Percentiles rank a stretch among this genome's conserved stretches.
phyloP scores from a whole-genome alignment of 75 land plant genomes.

The Sequoia sempervirens region DNA sequence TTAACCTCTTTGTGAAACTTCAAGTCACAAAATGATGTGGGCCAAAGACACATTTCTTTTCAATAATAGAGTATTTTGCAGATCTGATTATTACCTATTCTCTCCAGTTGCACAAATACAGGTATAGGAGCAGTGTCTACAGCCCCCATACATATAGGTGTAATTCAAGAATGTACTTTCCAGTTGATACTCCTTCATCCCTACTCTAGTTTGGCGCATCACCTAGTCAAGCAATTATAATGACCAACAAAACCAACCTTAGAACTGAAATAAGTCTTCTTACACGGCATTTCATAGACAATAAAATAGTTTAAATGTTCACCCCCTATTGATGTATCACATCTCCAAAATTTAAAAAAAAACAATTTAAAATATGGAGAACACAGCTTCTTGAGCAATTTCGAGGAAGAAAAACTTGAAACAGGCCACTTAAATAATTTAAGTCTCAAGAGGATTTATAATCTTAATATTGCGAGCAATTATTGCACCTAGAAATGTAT shows the following conservation, averaged over 20 bases:
- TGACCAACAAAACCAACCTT: neutral
- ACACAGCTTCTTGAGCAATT: neutral
- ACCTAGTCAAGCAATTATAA: slow-evolving; percentile 41
- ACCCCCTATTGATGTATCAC: neutral
- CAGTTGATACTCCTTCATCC: slow-evolving; percentile 90
- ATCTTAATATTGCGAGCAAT: neutral
- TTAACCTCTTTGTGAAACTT: neutral
- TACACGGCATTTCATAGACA: neutral
- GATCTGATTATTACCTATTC: slow-evolving; percentile 46
- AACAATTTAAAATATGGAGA: neutral
- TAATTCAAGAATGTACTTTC: slow-evolving; percentile 86
- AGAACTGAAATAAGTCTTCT: neutral
- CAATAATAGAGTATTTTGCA: neutral
- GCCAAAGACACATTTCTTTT: neutral
- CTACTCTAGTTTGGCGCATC: slow-evolving; percentile 60
- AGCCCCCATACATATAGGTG: slow-evolving; percentile 82
- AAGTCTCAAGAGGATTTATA: neutral
- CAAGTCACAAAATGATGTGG: neutral
- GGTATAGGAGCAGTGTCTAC: slow-evolving; percentile 91
- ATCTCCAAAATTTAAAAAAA: neutral
- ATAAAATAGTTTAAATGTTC: neutral
- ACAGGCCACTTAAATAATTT: neutral
- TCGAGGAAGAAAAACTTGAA: neutral
- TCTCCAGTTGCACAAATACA: slow-evolving; percentile 95
- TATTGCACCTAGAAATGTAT: neutral